These are phyloP conservation scores for Myrica gale DNA, from an alignment of 306 rosid species.

Conservation along the genomic window DNA sequence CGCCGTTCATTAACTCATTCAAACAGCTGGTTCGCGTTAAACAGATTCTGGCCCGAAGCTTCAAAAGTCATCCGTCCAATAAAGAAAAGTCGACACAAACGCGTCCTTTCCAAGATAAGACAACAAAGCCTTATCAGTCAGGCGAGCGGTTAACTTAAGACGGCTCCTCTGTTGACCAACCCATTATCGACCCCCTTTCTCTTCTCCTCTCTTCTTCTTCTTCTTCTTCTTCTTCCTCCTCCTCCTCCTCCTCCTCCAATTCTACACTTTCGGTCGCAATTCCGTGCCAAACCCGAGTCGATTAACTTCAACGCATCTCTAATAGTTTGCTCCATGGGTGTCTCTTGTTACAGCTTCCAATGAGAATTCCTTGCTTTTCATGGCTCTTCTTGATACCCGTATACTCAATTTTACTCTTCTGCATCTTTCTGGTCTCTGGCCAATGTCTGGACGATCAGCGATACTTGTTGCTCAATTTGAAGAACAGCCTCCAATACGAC, in stretches of 20 bases:
- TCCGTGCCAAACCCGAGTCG: too few relatives aligned
- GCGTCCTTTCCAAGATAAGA: too few relatives aligned
- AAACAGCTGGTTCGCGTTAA: too few relatives aligned
- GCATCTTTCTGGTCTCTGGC: slow-evolving; percentile 17
- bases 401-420: slow-evolving; percentile 12
- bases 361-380: slow-evolving; percentile 32
- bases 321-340: too few relatives aligned
- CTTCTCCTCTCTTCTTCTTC: too few relatives aligned
- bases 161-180: neutral
- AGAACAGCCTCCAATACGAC: slow-evolving; percentile 24
- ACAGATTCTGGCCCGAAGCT: too few relatives aligned
- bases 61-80: too few relatives aligned
- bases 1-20: too few relatives aligned
- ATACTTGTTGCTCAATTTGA: slow-evolving; percentile 40
- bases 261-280: too few relatives aligned
- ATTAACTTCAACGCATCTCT: neutral
- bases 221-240: too few relatives aligned
- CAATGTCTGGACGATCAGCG: slow-evolving; percentile 44
- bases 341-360: neutral
- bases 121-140: too few relatives aligned
- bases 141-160: neutral
- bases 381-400: slow-evolving; percentile 23
- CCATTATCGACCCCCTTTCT: neutral
- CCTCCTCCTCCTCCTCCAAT: too few relatives aligned
- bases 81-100: neutral